Evolutionary conservation across 805 yeast species (phyloP).

Genomic region (Monosporozyma solicola): DNA sequence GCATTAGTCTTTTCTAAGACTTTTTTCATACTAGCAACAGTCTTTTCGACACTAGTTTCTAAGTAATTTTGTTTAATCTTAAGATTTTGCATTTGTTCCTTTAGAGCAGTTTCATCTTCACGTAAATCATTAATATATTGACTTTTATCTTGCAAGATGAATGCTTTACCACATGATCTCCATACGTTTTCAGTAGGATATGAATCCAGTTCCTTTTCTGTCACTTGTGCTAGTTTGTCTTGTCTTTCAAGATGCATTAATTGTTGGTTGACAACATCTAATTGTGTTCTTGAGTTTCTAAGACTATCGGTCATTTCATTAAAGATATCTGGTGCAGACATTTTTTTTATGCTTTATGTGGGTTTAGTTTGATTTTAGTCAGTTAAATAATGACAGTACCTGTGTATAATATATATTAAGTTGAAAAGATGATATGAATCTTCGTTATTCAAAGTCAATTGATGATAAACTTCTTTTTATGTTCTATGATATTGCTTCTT

Average conservation of each 20-base stretch:
- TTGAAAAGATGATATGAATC: no score
- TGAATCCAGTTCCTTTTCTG: slow-evolving; percentile 47
- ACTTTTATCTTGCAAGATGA: slow-evolving; percentile 34
- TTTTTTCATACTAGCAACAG: slow-evolving; percentile 53
- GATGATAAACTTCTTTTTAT: not conserved
- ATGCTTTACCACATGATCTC: slow-evolving; percentile 80
- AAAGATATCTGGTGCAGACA: slow-evolving; percentile 3
- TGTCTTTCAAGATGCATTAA: slow-evolving; percentile 24
- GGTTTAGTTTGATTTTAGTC: not conserved
- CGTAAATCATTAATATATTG: slow-evolving; percentile 43
- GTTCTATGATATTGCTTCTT: not conserved
- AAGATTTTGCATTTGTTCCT: slow-evolving; percentile 53
- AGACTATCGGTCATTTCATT: slow-evolving; percentile 23
- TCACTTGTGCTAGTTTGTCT: slow-evolving; percentile 43
- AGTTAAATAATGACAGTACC: no score
- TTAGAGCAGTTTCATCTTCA: slow-evolving; percentile 43
- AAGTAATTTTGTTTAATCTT: slow-evolving; percentile 63
- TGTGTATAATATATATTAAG: no score
- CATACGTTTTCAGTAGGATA: slow-evolving; percentile 50
- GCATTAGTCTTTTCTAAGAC: slow-evolving; percentile 19
- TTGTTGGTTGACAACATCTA: slow-evolving; percentile 25
- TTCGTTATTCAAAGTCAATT: not conserved
- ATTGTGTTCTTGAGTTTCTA: slow-evolving; percentile 23
- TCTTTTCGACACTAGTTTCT: slow-evolving; percentile 68
- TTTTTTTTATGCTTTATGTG: not conserved